Evolutionary conservation across 139 green algal species (phyloP).

Genomic region (Micractinium sp.): DNA sequence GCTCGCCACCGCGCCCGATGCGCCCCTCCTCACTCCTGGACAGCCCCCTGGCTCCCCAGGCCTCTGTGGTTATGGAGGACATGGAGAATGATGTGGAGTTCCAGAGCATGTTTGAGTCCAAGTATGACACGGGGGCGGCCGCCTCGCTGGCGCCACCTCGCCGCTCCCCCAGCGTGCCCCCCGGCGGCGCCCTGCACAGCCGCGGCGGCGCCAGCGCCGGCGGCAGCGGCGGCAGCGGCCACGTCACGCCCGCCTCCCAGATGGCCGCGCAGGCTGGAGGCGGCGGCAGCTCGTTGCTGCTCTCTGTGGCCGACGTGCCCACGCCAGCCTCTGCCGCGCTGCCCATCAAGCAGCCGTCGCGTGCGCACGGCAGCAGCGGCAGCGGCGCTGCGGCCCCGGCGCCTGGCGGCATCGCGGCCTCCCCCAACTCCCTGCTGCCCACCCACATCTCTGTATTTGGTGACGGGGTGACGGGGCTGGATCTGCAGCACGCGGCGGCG

Average conservation of each 20-base stretch:
- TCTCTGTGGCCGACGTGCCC: no score
- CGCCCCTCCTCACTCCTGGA: not conserved
- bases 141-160: not conserved
- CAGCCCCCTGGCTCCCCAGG: conserved; percentile 1
- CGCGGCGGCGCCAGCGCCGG: not conserved
- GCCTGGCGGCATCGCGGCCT: not conserved
- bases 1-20: not conserved
- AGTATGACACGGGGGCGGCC: conserved; percentile 25
- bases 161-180: not conserved
- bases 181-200: not conserved
- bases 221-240: not conserved
- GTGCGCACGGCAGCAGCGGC: not conserved
- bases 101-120: conserved; percentile 45
- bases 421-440: conserved; percentile 51
- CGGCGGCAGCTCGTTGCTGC: not conserved
- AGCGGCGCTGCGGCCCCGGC: not conserved
- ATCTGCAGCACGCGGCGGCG: conserved; percentile 16
- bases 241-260: not conserved
- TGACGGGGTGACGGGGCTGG: conserved; percentile 32
- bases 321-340: not conserved
- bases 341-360: not conserved
- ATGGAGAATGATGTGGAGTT: conserved; percentile 28
- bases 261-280: not conserved
- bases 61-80: conserved; percentile 30
- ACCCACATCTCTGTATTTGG: conserved; percentile 76